Conservation (phyloP, 2,329 filamentous ascomycete species). For the Fusarium clavum region DNA sequence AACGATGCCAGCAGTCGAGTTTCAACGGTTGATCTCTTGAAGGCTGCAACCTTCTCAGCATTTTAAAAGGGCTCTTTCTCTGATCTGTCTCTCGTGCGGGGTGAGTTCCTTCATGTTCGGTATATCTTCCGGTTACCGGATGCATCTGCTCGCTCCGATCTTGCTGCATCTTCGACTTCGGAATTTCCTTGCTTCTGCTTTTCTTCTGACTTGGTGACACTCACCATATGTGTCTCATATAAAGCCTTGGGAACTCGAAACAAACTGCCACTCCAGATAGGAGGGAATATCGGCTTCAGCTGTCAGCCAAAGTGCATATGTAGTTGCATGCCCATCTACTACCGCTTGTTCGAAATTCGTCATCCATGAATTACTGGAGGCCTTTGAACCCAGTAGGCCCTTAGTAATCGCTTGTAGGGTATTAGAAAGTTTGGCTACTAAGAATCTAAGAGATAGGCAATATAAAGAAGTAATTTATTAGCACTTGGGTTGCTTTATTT, state of each 20-base stretch:
- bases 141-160: conserved; percentile 13
- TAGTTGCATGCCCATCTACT: conserved; percentile 72
- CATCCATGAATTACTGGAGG: conserved; percentile 72
- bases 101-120: conserved; percentile 53
- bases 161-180: conserved; percentile 47
- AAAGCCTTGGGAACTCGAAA: conserved; percentile 75
- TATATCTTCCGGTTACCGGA: conserved; percentile 7
- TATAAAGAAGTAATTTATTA: no score
- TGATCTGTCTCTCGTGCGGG: conserved; percentile 62
- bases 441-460: no score
- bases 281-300: conserved; percentile 72
- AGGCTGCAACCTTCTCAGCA: conserved; percentile 62
- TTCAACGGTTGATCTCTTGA: conserved; percentile 59
- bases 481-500: no score
- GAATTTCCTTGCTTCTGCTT: conserved; percentile 21
- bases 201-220: conserved; percentile 25
- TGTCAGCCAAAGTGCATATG: conserved; percentile 82
- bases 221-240: conserved; percentile 57
- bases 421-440: no score
- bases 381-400: conserved; percentile 71
- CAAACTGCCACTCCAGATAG: conserved; percentile 91
- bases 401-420: conserved; percentile 65
- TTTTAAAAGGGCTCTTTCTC: conserved; percentile 66
- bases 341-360: conserved; percentile 84
- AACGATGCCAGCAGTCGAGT: conserved; percentile 63